phyloP scores from a whole-genome alignment of 768 basidiomycete genomes.

The Chalciporus pseudorubinellus region DNA sequence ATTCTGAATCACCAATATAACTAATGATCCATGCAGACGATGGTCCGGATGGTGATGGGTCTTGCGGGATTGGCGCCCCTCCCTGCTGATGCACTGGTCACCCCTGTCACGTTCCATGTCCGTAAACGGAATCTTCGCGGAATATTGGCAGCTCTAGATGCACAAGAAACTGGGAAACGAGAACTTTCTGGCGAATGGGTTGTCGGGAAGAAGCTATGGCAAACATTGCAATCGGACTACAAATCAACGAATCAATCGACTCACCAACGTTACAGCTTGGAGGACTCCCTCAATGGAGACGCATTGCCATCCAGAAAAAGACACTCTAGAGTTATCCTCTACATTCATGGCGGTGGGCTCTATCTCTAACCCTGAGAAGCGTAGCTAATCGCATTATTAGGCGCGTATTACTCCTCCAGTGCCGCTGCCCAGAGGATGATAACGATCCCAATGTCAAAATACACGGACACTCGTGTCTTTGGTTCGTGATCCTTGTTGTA shows the following conservation, averaged over 20 bases:
- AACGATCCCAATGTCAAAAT: conserved; percentile 88
- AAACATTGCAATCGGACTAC: conserved; percentile 79
- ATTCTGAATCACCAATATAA: neutral
- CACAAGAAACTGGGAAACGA: conserved; percentile 68
- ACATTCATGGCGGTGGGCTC: conserved; percentile 83
- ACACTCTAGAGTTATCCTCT: conserved; percentile 83
- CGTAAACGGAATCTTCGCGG: conserved; percentile 70
- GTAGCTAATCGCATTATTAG: conserved; percentile 35
- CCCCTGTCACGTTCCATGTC: conserved; percentile 90
- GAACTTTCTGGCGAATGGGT: conserved; percentile 96
- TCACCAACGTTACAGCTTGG: conserved; percentile 17
- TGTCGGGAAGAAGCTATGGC: conserved; percentile 91
- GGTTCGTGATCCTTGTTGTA: conserved; percentile 39
- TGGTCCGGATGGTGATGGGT: conserved; percentile 65
- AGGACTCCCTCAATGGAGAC: conserved; percentile 16
- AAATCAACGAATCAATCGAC: conserved; percentile 41
- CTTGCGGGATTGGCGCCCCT: conserved; percentile 80
- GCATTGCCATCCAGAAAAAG: conserved; percentile 33
- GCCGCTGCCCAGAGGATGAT: conserved; percentile 88
- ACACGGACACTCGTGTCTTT: conserved; percentile 86
- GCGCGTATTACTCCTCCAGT: conserved; percentile 91
- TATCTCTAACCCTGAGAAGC: neutral
- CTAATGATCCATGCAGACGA: conserved; percentile 33
- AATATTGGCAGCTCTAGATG: conserved; percentile 74
- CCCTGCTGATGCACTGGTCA: conserved; percentile 90